Evolutionary conservation across 768 basidiomycete genomes (phyloP), one percentile per base, ranked within the genome.

Genomic region (Russula brevipes): DNA sequence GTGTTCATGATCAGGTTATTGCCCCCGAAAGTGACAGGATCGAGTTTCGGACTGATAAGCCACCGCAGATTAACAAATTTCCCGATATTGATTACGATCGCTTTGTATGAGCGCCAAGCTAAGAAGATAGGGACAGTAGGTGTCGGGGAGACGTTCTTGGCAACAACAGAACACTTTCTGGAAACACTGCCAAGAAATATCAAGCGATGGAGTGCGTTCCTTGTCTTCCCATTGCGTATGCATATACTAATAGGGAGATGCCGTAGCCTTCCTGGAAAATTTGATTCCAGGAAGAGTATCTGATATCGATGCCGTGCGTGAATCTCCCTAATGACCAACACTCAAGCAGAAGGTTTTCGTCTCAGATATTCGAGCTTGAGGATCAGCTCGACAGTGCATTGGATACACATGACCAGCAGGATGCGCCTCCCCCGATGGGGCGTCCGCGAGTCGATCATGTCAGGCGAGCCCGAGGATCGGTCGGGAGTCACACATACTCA

Each of bases 61-160:
- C 58, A 54, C 46, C 16, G 35, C 68, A 90, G 91, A 72, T 66
- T 84, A 30, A 93, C 93, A 5, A 92, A 87, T 68, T 89, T 96
- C 69, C 94, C 94, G 0, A 82, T 94, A 16, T 77, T 98, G 42
- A 74, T 97, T 44, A 64, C 78, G 17, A 93, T 97, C 56, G 87
- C 93, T 2, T 76, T 87, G 57, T 96, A 95, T 70, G 94, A 96
- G 74, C 82, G 94, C 16, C 89, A 94, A 72, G 82, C 87, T 2
- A 91, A 91, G 74, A 79, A 75, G 24, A 81, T 79, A 4, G 85
- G 84, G 1, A 82, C 89, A 0, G 76, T 78, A 2, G 84, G 81
- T 30, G 84, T 95, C 67, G 83, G 84, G 64, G 91, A 96, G 64
- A 91, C 90, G 0, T 66, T 94, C 11, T 72, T 79, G 11, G 82